Evolutionary conservation across 1,284 basidiomycete species (phyloP).

Genomic region (Stereum hirsutum): DNA sequence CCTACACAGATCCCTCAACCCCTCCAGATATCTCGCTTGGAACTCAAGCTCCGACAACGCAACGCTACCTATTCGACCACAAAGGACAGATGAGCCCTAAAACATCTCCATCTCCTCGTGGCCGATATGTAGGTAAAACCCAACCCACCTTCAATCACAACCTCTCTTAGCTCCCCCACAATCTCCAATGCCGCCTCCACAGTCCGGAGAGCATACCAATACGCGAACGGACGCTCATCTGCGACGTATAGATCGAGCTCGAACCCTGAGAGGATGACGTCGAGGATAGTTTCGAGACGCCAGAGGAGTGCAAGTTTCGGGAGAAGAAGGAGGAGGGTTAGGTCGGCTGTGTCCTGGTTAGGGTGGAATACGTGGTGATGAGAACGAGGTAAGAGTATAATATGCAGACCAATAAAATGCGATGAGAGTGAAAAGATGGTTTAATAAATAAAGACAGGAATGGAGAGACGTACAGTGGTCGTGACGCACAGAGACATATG

Average conservation of each 20-base stretch:
- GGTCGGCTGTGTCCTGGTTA: slow-evolving; percentile 16
- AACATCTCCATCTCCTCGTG: no score
- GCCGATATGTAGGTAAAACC: no score
- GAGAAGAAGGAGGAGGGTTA: slow-evolving; percentile 27
- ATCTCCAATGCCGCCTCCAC: slow-evolving; percentile 44
- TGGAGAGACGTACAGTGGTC: slow-evolving; percentile 16
- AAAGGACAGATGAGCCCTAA: no score
- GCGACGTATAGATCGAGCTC: slow-evolving; percentile 66
- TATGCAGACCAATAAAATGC: slow-evolving; percentile 6
- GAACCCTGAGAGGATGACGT: slow-evolving; percentile 68
- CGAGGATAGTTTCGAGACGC: slow-evolving; percentile 51
- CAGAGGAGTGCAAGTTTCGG: slow-evolving; percentile 43
- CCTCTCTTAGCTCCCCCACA: slow-evolving; percentile 36
- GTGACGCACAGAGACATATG: slow-evolving; percentile 26
- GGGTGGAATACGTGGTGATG: no score
- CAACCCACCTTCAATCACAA: slow-evolving; percentile 32
- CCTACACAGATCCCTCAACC: slow-evolving; percentile 41
- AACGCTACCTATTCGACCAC: slow-evolving; percentile 29
- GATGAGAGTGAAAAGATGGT: slow-evolving; percentile 1
- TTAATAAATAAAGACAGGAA: no score
- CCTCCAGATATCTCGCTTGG: slow-evolving; percentile 38
- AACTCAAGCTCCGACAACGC: slow-evolving; percentile 38
- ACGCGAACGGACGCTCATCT: slow-evolving; percentile 62
- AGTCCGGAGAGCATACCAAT: slow-evolving; percentile 60
- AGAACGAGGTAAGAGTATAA: background rate